Evolutionary conservation across 495 filamentous ascomycete species (phyloP), one percentile per base, ranked within the genome.

Genomic region (Podospora comata): DNA sequence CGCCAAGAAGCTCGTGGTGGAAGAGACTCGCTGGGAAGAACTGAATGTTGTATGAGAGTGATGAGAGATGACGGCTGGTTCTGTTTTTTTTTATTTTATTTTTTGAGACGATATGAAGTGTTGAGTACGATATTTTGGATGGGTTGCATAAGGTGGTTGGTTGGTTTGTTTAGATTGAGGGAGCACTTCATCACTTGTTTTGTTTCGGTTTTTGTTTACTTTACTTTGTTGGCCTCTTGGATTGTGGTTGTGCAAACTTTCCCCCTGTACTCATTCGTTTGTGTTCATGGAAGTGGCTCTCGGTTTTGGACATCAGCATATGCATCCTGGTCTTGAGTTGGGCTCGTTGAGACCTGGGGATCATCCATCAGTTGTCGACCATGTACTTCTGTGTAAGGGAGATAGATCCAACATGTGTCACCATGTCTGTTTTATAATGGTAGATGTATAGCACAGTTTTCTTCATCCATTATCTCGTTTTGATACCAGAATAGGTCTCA

Each of bases 1-100:
- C 77, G 2, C 84, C 84, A 65, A 74, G 85, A 58, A 85, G 81
- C 70, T 85, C 84, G 66, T 85, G 85, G 78, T 87, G 83, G 82
- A 84, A 77, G 76, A 85, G 84, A 76, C 27, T 77, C 39, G 73
- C 73, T 32, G 70, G 74, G 28, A 68, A 63, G 3, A 58, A 61
- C 44, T 70, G 66, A 68, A 34, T 55, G 27, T 61, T 60, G 61
- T 48, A 60, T 30, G 65, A 64, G 39, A 60, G 65, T 39, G 5
- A 23, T 61, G 39, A 48, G 39, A 48, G 26, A 62, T 55, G 65
- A 28, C 39, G 32, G 4, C 54, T 64, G 6, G 67, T 63, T 60
- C 34, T 15, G 16, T 19, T 44, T 18, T 62, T 20, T 27, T 57
- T 23, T 56, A 60, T 28, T 60, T 48, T 11, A 64, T 26, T 1